Conservation (phyloP, 73 alveolate genomes). For the Stentor coeruleus region DNA sequence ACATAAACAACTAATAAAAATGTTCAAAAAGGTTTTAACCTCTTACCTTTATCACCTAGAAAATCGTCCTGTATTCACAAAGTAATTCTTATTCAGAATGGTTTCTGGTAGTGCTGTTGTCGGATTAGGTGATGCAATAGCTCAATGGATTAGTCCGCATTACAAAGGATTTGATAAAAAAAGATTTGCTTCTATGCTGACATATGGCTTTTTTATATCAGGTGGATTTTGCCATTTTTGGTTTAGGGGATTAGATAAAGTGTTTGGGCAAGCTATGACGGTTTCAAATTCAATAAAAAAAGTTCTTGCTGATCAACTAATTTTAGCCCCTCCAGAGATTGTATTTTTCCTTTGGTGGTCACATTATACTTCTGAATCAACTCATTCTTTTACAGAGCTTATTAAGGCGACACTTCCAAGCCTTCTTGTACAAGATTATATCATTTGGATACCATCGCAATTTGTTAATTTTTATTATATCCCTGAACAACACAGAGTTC, state of each 20-base stretch:
- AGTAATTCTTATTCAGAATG: background rate
- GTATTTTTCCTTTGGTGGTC: constrained; percentile 3
- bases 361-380: background rate
- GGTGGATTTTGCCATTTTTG: constrained; percentile 1
- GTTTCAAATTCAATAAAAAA: background rate
- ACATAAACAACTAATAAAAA: too few species aligned
- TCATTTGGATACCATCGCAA: background rate
- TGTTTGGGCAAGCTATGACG: background rate
- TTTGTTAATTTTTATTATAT: background rate
- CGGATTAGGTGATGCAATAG: background rate
- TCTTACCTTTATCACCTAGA: too few species aligned
- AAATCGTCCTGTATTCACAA: too few species aligned
- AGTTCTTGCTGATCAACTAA: background rate
- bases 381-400: background rate
- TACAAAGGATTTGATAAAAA: background rate
- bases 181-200: background rate
- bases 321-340: background rate
- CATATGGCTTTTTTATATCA: background rate
- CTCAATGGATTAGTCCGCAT: background rate
- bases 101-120: background rate
- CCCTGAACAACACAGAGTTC: constrained; percentile 8
- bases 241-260: background rate
- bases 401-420: background rate
- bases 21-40: too few species aligned
- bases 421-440: background rate